Conservation (phyloP, 1,284 basidiomycete species). For the Cerioporus squamosus region DNA sequence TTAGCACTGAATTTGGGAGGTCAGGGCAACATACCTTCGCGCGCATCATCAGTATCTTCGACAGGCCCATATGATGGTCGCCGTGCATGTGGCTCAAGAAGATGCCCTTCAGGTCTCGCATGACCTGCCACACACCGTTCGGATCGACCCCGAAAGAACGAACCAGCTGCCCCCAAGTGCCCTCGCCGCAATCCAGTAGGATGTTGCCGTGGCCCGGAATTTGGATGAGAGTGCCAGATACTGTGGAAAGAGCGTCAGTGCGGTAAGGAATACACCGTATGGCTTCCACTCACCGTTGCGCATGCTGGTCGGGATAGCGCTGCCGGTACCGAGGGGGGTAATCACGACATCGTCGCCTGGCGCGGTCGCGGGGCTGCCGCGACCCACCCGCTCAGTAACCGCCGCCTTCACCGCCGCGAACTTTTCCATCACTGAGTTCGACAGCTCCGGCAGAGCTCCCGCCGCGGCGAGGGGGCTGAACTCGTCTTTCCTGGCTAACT, state of each 20-base stretch:
- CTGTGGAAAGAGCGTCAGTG: constrained; percentile 40
- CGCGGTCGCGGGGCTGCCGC: constrained; percentile 17
- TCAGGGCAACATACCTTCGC: constrained; percentile 54
- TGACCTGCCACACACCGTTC: constrained; percentile 56
- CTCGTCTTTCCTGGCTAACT: constrained; percentile 40
- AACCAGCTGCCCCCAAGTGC: constrained; percentile 87
- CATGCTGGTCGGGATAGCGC: constrained; percentile 83
- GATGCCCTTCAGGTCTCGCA: constrained; percentile 78
- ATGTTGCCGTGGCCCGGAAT: constrained; percentile 73
- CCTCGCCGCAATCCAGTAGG: constrained; percentile 91
- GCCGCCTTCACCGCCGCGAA: constrained; percentile 14
- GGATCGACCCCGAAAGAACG: constrained; percentile 76
- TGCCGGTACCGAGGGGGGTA: constrained; percentile 88
- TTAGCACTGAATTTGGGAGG: not conserved
- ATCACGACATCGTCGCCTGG: constrained; percentile 72
- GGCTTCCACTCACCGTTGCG: constrained; percentile 65
- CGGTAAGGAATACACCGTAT: not conserved
- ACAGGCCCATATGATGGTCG: constrained; percentile 91
- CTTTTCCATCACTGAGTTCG: constrained; percentile 37
- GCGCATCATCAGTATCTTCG: constrained; percentile 76
- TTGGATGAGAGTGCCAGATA: constrained; percentile 76
- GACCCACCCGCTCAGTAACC: constrained; percentile 6
- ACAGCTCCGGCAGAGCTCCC: constrained; percentile 35
- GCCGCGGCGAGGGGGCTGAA: constrained; percentile 48
- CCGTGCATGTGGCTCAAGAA: constrained; percentile 93